Conservation (phyloP, 2,329 filamentous ascomycete species). For the Colletotrichum lini region DNA sequence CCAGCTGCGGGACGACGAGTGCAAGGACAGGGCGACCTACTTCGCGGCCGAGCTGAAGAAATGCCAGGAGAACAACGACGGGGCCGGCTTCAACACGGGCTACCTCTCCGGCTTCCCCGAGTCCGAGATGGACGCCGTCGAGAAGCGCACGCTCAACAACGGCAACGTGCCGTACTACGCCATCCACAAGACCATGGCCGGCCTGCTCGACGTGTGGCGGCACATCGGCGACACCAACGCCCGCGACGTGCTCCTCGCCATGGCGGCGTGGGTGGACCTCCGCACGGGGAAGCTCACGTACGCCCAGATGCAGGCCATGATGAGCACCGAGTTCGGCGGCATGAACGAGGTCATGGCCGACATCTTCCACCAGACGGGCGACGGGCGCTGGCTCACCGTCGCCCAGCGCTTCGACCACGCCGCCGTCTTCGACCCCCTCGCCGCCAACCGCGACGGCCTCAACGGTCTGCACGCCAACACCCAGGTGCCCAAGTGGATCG, state of each 20-base stretch:
- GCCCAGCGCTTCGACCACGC: constrained; percentile 67
- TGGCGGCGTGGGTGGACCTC: constrained; percentile 64
- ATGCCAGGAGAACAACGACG: constrained; percentile 65
- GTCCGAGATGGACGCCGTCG: constrained; percentile 62
- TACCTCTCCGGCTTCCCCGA: constrained; percentile 68
- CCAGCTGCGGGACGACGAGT: constrained; percentile 57
- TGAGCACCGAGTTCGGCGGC: constrained; percentile 66
- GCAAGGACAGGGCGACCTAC: constrained; percentile 60
- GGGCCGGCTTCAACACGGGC: constrained; percentile 59
- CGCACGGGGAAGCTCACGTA: constrained; percentile 60
- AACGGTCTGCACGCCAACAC: constrained; percentile 67
- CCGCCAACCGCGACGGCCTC: constrained; percentile 60
- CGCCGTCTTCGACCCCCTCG: constrained; percentile 61
- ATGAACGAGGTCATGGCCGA: constrained; percentile 68
- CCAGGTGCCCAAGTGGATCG: constrained; percentile 68
- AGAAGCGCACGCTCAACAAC: constrained; percentile 59
- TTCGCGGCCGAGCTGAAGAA: constrained; percentile 64
- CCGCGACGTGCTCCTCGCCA: constrained; percentile 57
- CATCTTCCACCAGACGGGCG: constrained; percentile 61
- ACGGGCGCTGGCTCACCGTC: constrained; percentile 61
- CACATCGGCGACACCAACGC: constrained; percentile 59
- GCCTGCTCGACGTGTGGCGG: constrained; percentile 65
- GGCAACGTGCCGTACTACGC: constrained; percentile 69
- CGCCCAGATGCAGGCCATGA: constrained; percentile 62
- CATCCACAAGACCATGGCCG: constrained; percentile 68